Evolutionary conservation across 768 basidiomycete genomes (phyloP), one percentile per base, ranked within the genome.

Genomic region (Lanmaoa rubissima): DNA sequence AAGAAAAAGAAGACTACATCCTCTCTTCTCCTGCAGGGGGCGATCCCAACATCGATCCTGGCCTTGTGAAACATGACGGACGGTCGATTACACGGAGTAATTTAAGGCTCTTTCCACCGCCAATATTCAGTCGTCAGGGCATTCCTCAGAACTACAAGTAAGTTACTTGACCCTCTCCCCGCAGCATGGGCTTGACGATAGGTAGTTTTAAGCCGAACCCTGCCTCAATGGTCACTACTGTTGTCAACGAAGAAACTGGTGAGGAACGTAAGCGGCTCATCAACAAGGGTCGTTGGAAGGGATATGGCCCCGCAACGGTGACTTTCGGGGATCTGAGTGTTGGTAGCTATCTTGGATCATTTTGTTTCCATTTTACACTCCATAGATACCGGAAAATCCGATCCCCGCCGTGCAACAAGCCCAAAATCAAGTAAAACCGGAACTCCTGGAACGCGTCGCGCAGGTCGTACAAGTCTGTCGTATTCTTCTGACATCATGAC

Each of bases 251-350:
- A 67, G 82, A 82, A 58, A 93, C 89, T 0, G 91, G 92, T 26
- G 84, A 88, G 64, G 91, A 92, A 69, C 84, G 81, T 66, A 89
- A 87, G 61, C 79, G 92, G 3, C 77, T 92, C n/a, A 88, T 95
- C 57, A 94, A 94, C 68, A 81, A 80, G 56, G 85, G 86, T 77
- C 82, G 91, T n/a, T 92, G 91, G 88, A 92, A 88, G 66, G 88
- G 89, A 16, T 87, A 82, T 63, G 90, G 88, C 6, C 88, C 89
- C 36, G 82, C 83, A 11, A 80, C 87, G 14, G 82, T 92, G 53
- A 77, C 83, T 61, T 91, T 88, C 61, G 65, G 77, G 7, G 91
- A 92, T 61, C 44, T 71, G 73, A 57, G 75, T 74, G 61, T 88
- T 57, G 6, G 58, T 44, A 6, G 13, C 32, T 42, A 48, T 50